These are phyloP conservation scores for Didymella pinodella DNA, from an alignment of 2,329 filamentous ascomycete species.

Conservation along the genomic window DNA sequence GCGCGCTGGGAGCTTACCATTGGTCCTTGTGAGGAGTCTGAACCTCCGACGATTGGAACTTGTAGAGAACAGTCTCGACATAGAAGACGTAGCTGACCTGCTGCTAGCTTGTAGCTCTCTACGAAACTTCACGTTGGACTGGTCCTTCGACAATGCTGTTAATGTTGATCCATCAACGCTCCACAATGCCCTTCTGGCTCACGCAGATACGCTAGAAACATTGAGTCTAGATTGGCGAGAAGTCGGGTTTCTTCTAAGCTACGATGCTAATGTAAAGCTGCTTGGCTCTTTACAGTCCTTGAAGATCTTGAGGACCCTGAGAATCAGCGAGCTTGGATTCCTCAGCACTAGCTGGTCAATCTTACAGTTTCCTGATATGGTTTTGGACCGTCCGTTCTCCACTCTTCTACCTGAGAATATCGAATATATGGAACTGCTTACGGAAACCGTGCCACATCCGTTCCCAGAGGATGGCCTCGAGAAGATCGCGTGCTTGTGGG, in stretches of 20 bases:
- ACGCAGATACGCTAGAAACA: constrained; percentile 27
- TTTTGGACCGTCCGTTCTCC: constrained; percentile 4
- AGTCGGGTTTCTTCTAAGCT: background rate
- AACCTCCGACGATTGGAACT: constrained; percentile 33
- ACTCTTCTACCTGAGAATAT: constrained; percentile 24
- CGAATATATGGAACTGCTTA: constrained; percentile 21
- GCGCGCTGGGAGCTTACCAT: background rate
- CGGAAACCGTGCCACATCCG: background rate
- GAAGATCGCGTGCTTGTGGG: constrained; percentile 4
- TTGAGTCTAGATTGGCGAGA: constrained; percentile 28
- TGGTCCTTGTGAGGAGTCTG: constrained; percentile 1
- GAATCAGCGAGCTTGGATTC: constrained; percentile 25
- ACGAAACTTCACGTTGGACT: constrained; percentile 33
- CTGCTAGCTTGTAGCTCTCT: constrained; percentile 26
- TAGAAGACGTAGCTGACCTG: constrained; percentile 21
- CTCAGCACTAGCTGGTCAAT: constrained; percentile 1
- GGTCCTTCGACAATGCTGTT: constrained; percentile 22
- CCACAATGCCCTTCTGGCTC: constrained; percentile 20
- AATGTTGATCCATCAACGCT: constrained; percentile 17
- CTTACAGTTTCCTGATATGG: constrained; percentile 2
- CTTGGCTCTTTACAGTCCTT: constrained; percentile 26
- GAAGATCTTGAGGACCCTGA: constrained; percentile 17
- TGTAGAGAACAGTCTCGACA: constrained; percentile 23
- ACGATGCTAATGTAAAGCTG: background rate
- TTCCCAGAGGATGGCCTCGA: constrained; percentile 6